A percentile compares a stretch with the other conserved stretches of the same genome.
These are phyloP conservation scores for Fusarium pseudonygamai DNA, from an alignment of 2,329 filamentous ascomycete species.

Conservation along the genomic window DNA sequence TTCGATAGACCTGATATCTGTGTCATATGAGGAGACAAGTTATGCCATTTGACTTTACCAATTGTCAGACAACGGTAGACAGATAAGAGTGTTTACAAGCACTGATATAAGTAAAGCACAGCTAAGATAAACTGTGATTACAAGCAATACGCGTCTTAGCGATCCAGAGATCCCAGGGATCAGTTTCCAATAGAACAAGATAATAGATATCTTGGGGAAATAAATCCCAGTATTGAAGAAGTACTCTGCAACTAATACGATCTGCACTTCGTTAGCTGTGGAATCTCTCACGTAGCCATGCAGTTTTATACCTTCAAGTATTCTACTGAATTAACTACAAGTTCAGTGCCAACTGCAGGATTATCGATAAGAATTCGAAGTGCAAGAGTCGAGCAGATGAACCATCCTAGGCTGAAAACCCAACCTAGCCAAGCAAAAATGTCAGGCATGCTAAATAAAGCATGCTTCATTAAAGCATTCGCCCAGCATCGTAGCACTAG, in stretches of 20 bases:
- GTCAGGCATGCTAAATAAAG: neutral
- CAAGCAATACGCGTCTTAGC: neutral
- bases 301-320: neutral
- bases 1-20: neutral
- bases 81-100: slow-evolving; percentile 4
- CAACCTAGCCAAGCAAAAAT: slow-evolving; percentile 8
- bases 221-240: slow-evolving; percentile 13
- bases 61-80: neutral
- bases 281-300: fast-evolving
- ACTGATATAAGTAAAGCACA: neutral
- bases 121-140: neutral
- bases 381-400: slow-evolving; percentile 15
- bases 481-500: neutral
- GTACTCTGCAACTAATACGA: slow-evolving; percentile 3
- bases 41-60: neutral
- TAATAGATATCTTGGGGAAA: slow-evolving; percentile 9
- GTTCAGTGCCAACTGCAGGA: neutral
- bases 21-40: neutral
- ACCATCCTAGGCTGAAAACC: slow-evolving; percentile 17
- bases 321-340: neutral
- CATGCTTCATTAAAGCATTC: neutral
- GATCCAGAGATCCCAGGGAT: neutral
- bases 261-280: neutral
- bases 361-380: slow-evolving; percentile 8
- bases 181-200: slow-evolving; percentile 12